Evolutionary conservation across 2,329 filamentous ascomycete species (phyloP), one percentile per base, ranked within the genome.

Genomic region (Aspergillus sojae): DNA sequence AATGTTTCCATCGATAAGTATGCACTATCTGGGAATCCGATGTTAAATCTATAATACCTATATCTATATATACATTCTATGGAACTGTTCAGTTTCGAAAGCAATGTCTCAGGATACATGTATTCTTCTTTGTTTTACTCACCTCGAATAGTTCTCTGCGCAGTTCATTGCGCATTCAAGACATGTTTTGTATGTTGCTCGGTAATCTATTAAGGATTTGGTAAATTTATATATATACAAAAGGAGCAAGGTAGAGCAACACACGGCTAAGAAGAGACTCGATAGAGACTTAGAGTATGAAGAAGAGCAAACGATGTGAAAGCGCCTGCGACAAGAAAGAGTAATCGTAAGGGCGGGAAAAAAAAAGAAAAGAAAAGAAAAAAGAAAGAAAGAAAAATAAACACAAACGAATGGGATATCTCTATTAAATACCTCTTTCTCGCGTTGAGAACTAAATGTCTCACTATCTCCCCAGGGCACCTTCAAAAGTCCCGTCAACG

Each of bases 21-120:
- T 23, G 30, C 21, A 39, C n/a, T 39, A 12, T 39, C 36, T 39
- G n/a, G 11, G n/a, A 21, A 21, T 34, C 10, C 28, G n/a, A n/a
- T 5, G 28, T n/a, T 21, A n/a, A 16, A 50, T 11, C 46, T 41
- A 30, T n/a, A 39, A 30, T 39, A 41, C 26, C 21, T 41, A 21
- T 52, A 41, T 41, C 12, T 58, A 52, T 58, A 52, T 63, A 57
- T 50, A 60, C 54, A 26, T 58, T 41, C 12, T 50, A 34, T 30
- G 41, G 23, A 43, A 11, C 28, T 48, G n/a, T 34, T n/a, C 34
- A 52, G 26, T 43, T 34, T 16, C 30, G 5, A 50, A 53, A 45
- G 23, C 32, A 62, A 26, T 23, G 16, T 30, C 39, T 41, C 39
- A 9, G 19, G 39, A 41, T 41, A 41, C 16, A 41, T 41, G 39